Evolutionary conservation across 108 stramenopile genomes (phyloP), one percentile per base, ranked within the genome.

Genomic region (Cyclotella atomus): DNA sequence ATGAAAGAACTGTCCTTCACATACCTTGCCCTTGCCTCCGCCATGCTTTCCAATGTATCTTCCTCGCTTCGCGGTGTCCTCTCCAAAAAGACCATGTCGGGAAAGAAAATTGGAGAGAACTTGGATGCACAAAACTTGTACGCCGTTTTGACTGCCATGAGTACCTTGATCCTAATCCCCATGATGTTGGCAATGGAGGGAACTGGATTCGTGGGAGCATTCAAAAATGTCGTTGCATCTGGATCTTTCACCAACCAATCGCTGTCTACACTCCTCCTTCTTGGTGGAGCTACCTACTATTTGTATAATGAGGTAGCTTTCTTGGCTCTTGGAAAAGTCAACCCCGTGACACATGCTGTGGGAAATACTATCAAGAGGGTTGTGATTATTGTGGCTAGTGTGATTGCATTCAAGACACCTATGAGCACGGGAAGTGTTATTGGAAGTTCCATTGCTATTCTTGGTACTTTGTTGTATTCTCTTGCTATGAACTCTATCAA

Each of bases 341-440:
- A 96, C 79, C 97, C 97, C 43, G 94, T 97, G 21, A 97, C 95
- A 17, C 97, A 97, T 72, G 98, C 98, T 45, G 98, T 99, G 56
- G 98, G 98, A 54, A 99, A 99, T 91, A 98, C 97, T 65, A 98
- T 99, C 92, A 99, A 99, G 91, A 95, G 98, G 61, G 97, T 99
- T 41, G 97, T 99, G 29, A 97, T 99, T 73, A 98, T 99, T 72
- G 94, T 97, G 45, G 96, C 98, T 21, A 91, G 92, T 20, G 94
- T 98, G 45, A 73, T 98, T 69, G 95, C 96, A 52, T 99, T 98
- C 90, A 95, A 96, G 89, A 98, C 97, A 27, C 95, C 94, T 3
- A 96, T 99, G 95, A 90, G 89, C 29, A 91, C 89, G n/a, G 96
- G 94, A 67, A 87, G 92, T 47, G 89, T 96, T 71, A 83, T 96